phyloP scores from a whole-genome alignment of 768 basidiomycete genomes.

The Podaxis mareebaensis region DNA sequence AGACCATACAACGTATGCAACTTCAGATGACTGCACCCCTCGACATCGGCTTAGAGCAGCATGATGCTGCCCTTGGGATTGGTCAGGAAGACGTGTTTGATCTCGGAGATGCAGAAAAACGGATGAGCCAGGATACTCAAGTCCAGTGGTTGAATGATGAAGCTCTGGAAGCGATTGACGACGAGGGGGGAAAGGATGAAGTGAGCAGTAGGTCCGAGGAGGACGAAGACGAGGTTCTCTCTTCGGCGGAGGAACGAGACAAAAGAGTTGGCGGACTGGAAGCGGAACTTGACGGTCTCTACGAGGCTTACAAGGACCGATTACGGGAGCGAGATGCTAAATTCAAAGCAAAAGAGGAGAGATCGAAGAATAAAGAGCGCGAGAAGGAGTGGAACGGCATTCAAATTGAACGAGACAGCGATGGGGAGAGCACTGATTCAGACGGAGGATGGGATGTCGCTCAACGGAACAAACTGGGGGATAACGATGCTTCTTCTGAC shows the following conservation, averaged over 20 bases:
- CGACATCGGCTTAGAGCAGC: slow-evolving; percentile 89
- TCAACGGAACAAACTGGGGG: slow-evolving; percentile 52
- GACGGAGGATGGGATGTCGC: slow-evolving; percentile 75
- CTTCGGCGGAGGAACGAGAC: slow-evolving; percentile 72
- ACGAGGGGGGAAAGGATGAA: slow-evolving; percentile 32
- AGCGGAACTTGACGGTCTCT: slow-evolving; percentile 84
- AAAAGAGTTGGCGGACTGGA: slow-evolving; percentile 66
- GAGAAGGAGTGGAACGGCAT: slow-evolving; percentile 37
- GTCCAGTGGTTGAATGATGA: slow-evolving; percentile 39
- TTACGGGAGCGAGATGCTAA: slow-evolving; percentile 85
- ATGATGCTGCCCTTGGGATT: slow-evolving; percentile 67
- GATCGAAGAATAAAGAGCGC: slow-evolving; percentile 68
- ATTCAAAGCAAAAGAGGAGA: slow-evolving; percentile 78
- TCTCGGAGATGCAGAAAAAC: slow-evolving; percentile 59
- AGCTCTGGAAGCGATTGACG: slow-evolving; percentile 45
- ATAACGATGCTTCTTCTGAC: slow-evolving; percentile 51
- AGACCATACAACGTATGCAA: slow-evolving; percentile 93
- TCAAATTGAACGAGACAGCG: slow-evolving; percentile 37
- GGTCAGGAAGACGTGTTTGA: slow-evolving; percentile 92
- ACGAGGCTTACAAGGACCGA: slow-evolving; percentile 82
- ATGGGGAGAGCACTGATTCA: slow-evolving; percentile 43
- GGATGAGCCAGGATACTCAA: slow-evolving; percentile 38
- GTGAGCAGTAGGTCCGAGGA: not conserved
- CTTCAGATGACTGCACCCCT: slow-evolving; percentile 97
- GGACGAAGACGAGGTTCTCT: slow-evolving; percentile 40